Evolutionary conservation across 2,329 filamentous ascomycete genomes (phyloP).

Genomic region (Colletotrichum karsti): DNA sequence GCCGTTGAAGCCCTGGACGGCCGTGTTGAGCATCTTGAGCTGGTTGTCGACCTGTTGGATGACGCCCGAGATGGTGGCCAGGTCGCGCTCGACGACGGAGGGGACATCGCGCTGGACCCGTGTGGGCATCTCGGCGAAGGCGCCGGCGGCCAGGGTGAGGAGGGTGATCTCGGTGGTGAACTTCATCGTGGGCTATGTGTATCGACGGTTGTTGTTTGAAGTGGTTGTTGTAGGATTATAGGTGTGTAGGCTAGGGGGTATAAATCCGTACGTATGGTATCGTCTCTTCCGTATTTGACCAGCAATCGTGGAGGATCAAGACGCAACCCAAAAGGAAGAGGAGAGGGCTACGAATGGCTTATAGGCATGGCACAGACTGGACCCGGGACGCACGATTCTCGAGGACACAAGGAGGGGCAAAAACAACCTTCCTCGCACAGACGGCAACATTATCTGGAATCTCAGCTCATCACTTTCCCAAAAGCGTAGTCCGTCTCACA

Average conservation of each 20-base stretch:
- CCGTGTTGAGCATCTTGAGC: constrained; percentile 33
- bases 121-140: constrained; percentile 27
- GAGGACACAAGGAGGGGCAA: constrained; percentile 8
- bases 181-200: constrained; percentile 25
- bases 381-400: not conserved
- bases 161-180: constrained; percentile 29
- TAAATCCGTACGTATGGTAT: not conserved
- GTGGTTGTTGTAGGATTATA: not conserved
- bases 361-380: constrained; percentile 24
- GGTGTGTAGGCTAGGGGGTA: not conserved
- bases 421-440: constrained; percentile 27
- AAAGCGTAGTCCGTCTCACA: constrained; percentile 26
- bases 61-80: constrained; percentile 27
- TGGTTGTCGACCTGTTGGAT: constrained; percentile 26
- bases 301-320: constrained; percentile 1
- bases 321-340: not conserved
- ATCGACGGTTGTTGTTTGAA: not conserved
- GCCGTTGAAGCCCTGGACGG: constrained; percentile 35
- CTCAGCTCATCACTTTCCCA: constrained; percentile 27
- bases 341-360: constrained; percentile 14
- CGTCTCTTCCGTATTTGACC: constrained; percentile 19
- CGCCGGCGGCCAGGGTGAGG: constrained; percentile 27
- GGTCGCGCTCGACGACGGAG: constrained; percentile 26
- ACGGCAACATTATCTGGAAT: constrained; percentile 17
- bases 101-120: not conserved